These are phyloP conservation scores for Pholiota molesta DNA, from an alignment of 768 basidiomycete genomes.

Conservation along the genomic window DNA sequence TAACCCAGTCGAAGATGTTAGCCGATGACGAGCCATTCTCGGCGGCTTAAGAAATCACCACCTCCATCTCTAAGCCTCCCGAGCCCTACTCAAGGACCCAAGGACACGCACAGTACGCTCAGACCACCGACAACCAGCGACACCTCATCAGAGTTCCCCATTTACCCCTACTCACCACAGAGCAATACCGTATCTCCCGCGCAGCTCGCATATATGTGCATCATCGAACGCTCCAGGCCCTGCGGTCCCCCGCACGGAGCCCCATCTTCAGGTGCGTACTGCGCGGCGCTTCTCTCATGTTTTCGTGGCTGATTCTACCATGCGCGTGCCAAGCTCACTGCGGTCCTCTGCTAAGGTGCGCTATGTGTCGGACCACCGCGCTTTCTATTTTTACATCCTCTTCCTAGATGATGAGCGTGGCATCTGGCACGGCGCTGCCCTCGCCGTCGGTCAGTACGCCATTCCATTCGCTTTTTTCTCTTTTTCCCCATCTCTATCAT, in stretches of 20 bases:
- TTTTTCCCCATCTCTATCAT: background rate
- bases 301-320: constrained; percentile 1
- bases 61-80: constrained; percentile 48
- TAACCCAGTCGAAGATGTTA: constrained; percentile 58
- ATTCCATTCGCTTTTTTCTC: background rate
- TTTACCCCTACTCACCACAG: constrained; percentile 12
- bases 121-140: no score
- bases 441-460: constrained; percentile 79
- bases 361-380: background rate
- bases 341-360: constrained; percentile 73
- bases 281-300: constrained; percentile 4
- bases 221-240: constrained; percentile 67
- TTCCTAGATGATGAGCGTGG: constrained; percentile 66
- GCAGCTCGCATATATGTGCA: constrained; percentile 52
- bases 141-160: no score
- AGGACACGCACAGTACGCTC: no score
- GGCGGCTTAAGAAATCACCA: constrained; percentile 52
- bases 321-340: constrained; percentile 65
- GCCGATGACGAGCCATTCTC: constrained; percentile 67
- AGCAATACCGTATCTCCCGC: constrained; percentile 33
- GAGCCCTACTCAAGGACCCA: no score
- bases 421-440: constrained; percentile 85
- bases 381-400: constrained; percentile 7
- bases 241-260: constrained; percentile 74
- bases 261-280: constrained; percentile 64